A percentile compares a stretch with the other conserved stretches of the same genome.
Evolutionary conservation across 1,139 yeast species (phyloP).

Genomic region (Scheffersomyces titani): DNA sequence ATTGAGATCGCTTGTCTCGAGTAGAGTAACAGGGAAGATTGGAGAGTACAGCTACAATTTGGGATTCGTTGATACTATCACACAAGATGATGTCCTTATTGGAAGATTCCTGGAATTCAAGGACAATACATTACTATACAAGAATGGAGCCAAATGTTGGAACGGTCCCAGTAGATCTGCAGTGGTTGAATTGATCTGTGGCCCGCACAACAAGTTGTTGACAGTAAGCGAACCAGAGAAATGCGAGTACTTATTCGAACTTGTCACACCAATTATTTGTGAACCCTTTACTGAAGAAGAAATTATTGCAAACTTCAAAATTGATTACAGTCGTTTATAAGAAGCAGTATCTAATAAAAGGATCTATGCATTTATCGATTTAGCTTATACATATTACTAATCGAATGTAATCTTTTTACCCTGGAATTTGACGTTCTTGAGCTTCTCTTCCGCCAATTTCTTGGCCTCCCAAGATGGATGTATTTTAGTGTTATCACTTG

Average conservation of each 20-base stretch:
- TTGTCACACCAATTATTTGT: constrained; percentile 76
- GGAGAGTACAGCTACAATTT: constrained; percentile 75
- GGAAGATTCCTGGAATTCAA: constrained; percentile 50
- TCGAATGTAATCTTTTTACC: constrained; percentile 87
- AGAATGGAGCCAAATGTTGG: constrained; percentile 87
- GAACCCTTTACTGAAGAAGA: constrained; percentile 32
- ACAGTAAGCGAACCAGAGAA: constrained; percentile 86
- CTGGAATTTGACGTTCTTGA: constrained; percentile 63
- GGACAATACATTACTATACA: constrained; percentile 43
- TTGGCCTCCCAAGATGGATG: constrained; percentile 99
- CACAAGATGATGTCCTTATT: constrained; percentile 61
- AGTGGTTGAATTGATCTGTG: constrained; percentile 66
- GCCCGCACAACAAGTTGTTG: constrained; percentile 53
- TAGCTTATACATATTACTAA: constrained; percentile 11
- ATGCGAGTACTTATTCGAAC: constrained; percentile 71
- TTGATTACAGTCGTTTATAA: constrained; percentile 26
- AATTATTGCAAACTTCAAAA: constrained; percentile 24
- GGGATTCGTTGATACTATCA: constrained; percentile 57
- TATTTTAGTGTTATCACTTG: constrained; percentile 24
- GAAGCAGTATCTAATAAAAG: neutral
- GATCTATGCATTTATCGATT: neutral
- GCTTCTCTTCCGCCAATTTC: constrained; percentile 65
- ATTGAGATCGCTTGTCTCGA: constrained; percentile 56
- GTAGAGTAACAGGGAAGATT: constrained; percentile 48
- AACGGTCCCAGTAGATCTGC: constrained; percentile 88